A percentile compares a stretch with the other conserved stretches of the same genome.
Evolutionary conservation across 2,329 filamentous ascomycete genomes (phyloP).

Genomic region (Monilinia vaccinii-corymbosi): DNA sequence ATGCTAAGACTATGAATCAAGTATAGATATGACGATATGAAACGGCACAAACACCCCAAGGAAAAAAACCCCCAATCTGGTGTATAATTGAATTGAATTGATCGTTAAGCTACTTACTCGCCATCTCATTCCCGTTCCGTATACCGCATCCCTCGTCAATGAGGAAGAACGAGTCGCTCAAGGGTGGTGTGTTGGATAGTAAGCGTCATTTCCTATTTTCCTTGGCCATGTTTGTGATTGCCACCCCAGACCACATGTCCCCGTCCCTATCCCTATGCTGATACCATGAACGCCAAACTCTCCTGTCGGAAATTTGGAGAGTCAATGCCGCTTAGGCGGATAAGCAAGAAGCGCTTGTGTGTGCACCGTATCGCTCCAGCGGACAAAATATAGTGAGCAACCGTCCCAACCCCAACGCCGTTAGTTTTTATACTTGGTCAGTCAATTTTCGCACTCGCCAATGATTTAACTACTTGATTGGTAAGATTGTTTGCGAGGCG

Average conservation of each 20-base stretch:
- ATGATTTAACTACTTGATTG: slow-evolving; percentile 39
- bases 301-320: neutral
- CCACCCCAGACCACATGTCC: neutral
- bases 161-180: neutral
- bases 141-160: neutral
- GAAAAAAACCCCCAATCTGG: no score
- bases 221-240: neutral
- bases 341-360: neutral
- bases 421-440: neutral
- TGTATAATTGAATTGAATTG: neutral
- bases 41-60: no score
- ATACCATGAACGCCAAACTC: neutral
- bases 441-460: slow-evolving; percentile 14
- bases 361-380: neutral
- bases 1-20: no score
- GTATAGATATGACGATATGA: no score
- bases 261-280: no score
- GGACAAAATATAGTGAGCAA: neutral
- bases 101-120: neutral
- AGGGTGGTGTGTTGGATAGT: neutral
- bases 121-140: neutral
- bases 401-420: neutral
- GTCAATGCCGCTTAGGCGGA: neutral
- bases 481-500: slow-evolving; percentile 75
- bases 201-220: neutral